phyloP scores from a whole-genome alignment of 2,329 filamentous ascomycete species.

The Trichoderma sp. region DNA sequence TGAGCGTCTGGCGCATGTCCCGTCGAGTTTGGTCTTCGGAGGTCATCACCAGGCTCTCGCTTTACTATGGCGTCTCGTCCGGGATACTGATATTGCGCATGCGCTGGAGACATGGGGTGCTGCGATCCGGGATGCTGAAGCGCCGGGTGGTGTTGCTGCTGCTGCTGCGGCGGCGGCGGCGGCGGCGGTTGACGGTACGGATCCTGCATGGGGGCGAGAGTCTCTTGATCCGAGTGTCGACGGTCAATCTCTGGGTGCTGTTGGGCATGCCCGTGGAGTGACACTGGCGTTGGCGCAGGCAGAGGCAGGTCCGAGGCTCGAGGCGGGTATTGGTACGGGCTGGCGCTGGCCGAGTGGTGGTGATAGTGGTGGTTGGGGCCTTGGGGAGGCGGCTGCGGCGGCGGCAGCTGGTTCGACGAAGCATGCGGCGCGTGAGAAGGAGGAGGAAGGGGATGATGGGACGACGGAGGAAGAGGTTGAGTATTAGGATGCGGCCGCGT shows the following conservation, averaged over 20 bases:
- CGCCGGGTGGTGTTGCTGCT: conserved; percentile 25
- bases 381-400: conserved; percentile 36
- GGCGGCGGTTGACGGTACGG: conserved; percentile 43
- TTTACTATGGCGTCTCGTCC: conserved; percentile 58
- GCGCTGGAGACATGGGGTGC: conserved; percentile 45
- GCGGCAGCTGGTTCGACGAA: conserved; percentile 23
- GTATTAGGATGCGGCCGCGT: conserved; percentile 50
- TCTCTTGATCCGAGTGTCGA: conserved; percentile 59
- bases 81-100: conserved; percentile 48
- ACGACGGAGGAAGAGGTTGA: conserved; percentile 32
- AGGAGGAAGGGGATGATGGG: conserved; percentile 33
- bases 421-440: conserved; percentile 28
- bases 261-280: conserved; percentile 36
- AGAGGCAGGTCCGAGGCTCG: conserved; percentile 37
- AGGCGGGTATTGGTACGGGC: conserved; percentile 45
- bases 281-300: conserved; percentile 36
- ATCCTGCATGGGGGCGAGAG: conserved; percentile 58
- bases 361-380: conserved; percentile 32
- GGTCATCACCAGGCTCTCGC: conserved; percentile 55
- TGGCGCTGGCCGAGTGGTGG: conserved; percentile 39
- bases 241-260: conserved; percentile 52
- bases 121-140: conserved; percentile 25
- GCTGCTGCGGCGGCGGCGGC: conserved; percentile 28
- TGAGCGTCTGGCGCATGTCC: conserved; percentile 45
- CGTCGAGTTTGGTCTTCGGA: conserved; percentile 56